A percentile compares a stretch with the other conserved stretches of the same genome.
Conservation (phyloP, 805 yeast species). For the Yamadazyma sp. region DNA sequence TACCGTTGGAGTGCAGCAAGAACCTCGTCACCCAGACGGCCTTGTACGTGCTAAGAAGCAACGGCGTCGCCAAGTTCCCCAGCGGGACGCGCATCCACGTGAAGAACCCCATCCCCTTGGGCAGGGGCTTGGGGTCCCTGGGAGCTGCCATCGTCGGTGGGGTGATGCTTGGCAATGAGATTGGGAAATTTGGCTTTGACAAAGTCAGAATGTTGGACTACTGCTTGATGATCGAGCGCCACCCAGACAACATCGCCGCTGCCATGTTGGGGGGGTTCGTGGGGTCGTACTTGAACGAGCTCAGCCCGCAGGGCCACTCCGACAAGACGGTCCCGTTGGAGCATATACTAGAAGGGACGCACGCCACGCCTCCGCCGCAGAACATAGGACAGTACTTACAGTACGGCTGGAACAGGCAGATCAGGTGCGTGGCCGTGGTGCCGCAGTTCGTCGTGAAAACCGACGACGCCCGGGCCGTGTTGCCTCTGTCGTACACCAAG, state of each 20-base stretch:
- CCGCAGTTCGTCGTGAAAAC: constrained; percentile 96
- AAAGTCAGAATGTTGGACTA: constrained; percentile 88
- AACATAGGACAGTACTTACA: constrained; percentile 87
- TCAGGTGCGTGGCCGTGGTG: constrained; percentile 86
- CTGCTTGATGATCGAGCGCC: constrained; percentile 96
- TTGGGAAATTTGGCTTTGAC: constrained; percentile 69
- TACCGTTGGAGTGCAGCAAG: constrained; percentile 73
- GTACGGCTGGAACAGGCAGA: constrained; percentile 76
- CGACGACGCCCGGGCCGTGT: constrained; percentile 84
- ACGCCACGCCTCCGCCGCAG: constrained; percentile 59
- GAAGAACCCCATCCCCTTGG: constrained; percentile 89
- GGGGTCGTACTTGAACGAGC: constrained; percentile 86
- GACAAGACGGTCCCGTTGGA: constrained; percentile 75
- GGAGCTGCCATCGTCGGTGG: constrained; percentile 99
- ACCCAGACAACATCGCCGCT: constrained; percentile 97
- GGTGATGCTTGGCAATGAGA: constrained; percentile 81
- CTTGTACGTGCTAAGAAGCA: constrained; percentile 83
- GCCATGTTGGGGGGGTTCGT: constrained; percentile 99
- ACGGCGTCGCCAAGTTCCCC: constrained; percentile 75
- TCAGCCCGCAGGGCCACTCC: constrained; percentile 67
- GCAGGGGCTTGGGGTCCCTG: constrained; percentile 95
- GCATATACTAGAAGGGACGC: constrained; percentile 58
- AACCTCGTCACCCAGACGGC: constrained; percentile 94
- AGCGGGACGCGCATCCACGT: constrained; percentile 79
- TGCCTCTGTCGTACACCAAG: constrained; percentile 76